Base-by-base conservation (phyloP, 805 yeast genomes). In the Nematodospora valgi region DNA sequence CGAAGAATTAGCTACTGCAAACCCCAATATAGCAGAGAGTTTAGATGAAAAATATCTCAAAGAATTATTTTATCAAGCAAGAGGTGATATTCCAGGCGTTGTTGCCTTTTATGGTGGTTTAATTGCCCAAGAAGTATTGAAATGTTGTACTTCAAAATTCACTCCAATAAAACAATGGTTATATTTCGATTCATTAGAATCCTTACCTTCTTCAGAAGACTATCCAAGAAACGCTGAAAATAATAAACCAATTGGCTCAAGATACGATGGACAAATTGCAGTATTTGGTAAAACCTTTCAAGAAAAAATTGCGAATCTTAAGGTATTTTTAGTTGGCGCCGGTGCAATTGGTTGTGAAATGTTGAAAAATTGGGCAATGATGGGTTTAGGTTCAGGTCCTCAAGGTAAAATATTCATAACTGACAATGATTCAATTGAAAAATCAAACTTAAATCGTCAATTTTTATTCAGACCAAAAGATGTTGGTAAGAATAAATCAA, bases 271-370 rank as follows among this genome's bases (percentile, higher is more conserved):
- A n/a, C 96, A 88, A 67, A 85, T 88, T 53, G 97, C 98, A 2
- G 96, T 91, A 1, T 88, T 88, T 49, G 98, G 98, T 40, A 55
- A 74, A 32, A 77, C 76, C 27, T 86, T 77, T 62, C 91, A 87
- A 55, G 78, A 82, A 51, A 67, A 65, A 28, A 64, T 93, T 39
- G 77, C 86, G 24, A 86, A 89, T 59, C 66, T 84, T 44, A 82
- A 78, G 52, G 87, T 89, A 3, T 91, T 93, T 60, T 69, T 93
- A 46, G 98, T 93, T 26, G 98, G 98, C 29, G 74, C 97, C 2
- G 98, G 98, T 57, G 98, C 98, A 13, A 93, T 93, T 68, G 98
- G 98, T 25, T 93, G 98, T 68, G 98, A 93, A 65, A 91, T 93
- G 89, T 72, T 93, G 52, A 93, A 93, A 64, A 89, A 87, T 56